Base-by-base conservation (phyloP, 1,284 basidiomycete genomes). In the Heterobasidion parviporum region DNA sequence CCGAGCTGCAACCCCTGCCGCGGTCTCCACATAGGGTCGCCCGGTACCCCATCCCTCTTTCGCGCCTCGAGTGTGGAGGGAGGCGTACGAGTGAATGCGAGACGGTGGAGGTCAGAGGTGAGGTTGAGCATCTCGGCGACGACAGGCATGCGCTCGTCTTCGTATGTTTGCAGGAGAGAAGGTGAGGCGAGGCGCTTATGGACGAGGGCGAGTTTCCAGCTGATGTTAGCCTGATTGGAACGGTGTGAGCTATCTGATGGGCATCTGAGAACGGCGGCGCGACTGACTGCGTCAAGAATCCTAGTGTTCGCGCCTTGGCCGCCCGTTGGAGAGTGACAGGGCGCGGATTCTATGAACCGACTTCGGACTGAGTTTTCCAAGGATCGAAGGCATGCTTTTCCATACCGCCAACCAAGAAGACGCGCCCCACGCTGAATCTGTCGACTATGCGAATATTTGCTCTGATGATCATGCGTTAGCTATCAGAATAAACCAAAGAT, bases 1-100 rank as follows among this genome's bases (percentile, higher is more conserved):
- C 76, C 76, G 43, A 78, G 68, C 61, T 74, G 72, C 18, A 63
- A 60, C 33, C 77, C 65, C 2, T 63, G 63, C 9, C 63, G 64
- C 8, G 46, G 59, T 12, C 65, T 64, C 32, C 62, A 60, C 61
- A 63, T 68, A 8, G 62, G 26, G 26, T 26, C 26, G 26, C 26
- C 26, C 26, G 26, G 26, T 6, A 26, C 26, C 26, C 26, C 26
- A 26, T 26, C 26, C 56, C 15, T 65, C 61, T 26, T 14, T 12
- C 53, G 10, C 8, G 45, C 12, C n/a, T 10, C 54, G 10, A 6
- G 32, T 9, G 8, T 26, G 41, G 45, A 38, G n/a, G 14, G 49
- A 47, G 32, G 14, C 15, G 2, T 41, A 2, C 32, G 18, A 10
- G n/a, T 14, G 32, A 50, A 50, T 5, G 48, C 20, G 10, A 6